Base-by-base conservation (phyloP, 2,329 filamentous ascomycete genomes). In the Fusarium keratoplasticum region DNA sequence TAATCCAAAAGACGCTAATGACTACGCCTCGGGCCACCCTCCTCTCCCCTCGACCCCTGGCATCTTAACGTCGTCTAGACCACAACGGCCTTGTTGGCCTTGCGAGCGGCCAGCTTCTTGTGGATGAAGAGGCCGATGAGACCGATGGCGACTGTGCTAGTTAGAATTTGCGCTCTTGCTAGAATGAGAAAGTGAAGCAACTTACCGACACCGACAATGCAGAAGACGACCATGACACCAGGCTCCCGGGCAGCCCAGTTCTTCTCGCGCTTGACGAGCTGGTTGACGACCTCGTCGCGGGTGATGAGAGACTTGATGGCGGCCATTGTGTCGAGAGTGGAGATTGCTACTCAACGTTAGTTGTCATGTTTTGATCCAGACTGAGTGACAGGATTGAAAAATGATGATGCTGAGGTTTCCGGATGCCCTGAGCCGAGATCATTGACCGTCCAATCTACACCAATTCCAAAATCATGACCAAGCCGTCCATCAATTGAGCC, bases 211-310 rank as follows among this genome's bases (percentile, higher is more conserved):
- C 81, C 82, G 72, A 86, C 80, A 63, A 86, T 86, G 78, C 80
- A 82, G 76, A 86, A 85, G 74, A 86, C 84, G 61, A 84, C 80
- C 69, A 86, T 80, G 73, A 84, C 82, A 77, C 84, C 84, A 61
- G 79, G 78, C 62, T 86, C 81, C 65, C 76, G 71, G 33, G 79
- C 67, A 61, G 84, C 78, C 83, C 83, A 86, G 81, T 81, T 85
- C 71, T 80, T 84, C 71, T 81, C 67, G 69, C 84, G 84, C 83
- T 84, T 85, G 74, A 75, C 78, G 55, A 85, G 79, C 77, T 83
- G 80, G 80, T 80, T 72, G 58, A 83, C 74, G 76, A 80, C 81
- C 67, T 79, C 75, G 76, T 83, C 81, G 77, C 83, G 84, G 77
- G 78, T 76, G 71, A 82, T 81, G 71, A 84, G 71, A 66, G 81